Conservation (phyloP, 2,329 filamentous ascomycete genomes). For the Cytospora leucostoma region DNA sequence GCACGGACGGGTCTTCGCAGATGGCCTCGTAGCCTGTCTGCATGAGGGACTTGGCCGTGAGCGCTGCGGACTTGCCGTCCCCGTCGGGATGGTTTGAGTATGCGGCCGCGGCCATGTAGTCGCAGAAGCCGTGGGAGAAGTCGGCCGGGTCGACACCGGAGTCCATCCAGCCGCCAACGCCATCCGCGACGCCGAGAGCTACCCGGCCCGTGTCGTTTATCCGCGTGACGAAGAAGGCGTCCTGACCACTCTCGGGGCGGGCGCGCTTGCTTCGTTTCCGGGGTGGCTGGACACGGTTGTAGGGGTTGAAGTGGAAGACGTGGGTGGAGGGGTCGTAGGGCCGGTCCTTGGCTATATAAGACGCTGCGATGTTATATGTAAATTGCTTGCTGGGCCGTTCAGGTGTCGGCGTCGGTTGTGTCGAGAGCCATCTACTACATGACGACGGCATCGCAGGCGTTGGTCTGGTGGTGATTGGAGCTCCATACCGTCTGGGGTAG, state of each 20-base stretch:
- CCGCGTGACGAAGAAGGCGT: slow-evolving; percentile 89
- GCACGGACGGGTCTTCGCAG: slow-evolving; percentile 70
- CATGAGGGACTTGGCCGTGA: slow-evolving; percentile 71
- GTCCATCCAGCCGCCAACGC: slow-evolving; percentile 93
- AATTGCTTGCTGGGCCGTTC: slow-evolving; percentile 54
- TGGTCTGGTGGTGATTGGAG: slow-evolving; percentile 9
- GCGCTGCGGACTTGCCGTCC: slow-evolving; percentile 19
- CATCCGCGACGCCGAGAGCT: slow-evolving; percentile 88
- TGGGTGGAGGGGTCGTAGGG: slow-evolving; percentile 68
- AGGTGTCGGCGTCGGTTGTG: slow-evolving; percentile 26
- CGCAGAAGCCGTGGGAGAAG: slow-evolving; percentile 91
- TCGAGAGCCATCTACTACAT: slow-evolving; percentile 28
- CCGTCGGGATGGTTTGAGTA: slow-evolving; percentile 50
- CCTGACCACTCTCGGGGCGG: slow-evolving; percentile 82
- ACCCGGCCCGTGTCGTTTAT: slow-evolving; percentile 72
- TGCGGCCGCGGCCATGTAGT: slow-evolving; percentile 83
- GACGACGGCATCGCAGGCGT: slow-evolving; percentile 4
- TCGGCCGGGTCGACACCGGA: slow-evolving; percentile 91
- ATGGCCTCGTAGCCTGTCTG: slow-evolving; percentile 83
- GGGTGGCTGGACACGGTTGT: slow-evolving; percentile 58
- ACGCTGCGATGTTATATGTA: slow-evolving; percentile 71
- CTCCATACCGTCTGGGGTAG: neutral
- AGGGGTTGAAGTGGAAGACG: slow-evolving; percentile 71
- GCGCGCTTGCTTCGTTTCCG: slow-evolving; percentile 55
- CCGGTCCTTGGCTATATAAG: slow-evolving; percentile 72